Conservation (phyloP, 768 basidiomycete species). For the Mycena haematopus region DNA sequence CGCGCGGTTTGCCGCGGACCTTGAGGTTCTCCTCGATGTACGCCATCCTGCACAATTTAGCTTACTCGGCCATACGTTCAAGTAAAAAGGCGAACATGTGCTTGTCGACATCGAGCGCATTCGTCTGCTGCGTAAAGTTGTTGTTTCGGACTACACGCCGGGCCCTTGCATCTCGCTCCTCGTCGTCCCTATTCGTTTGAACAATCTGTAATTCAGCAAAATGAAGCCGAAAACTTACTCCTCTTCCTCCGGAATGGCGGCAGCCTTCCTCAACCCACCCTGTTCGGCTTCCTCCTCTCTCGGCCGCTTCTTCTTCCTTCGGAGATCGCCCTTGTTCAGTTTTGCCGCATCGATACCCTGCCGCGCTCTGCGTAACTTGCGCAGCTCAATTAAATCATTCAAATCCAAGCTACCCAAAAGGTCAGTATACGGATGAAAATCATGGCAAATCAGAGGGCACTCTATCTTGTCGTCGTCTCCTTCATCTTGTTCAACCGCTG, state of each 20-base stretch:
- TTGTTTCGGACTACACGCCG: constrained; percentile 79
- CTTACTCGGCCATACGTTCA: not conserved
- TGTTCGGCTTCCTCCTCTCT: constrained; percentile 54
- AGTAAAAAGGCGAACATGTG: constrained; percentile 84
- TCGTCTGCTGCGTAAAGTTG: constrained; percentile 98
- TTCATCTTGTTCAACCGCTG: constrained; percentile 49
- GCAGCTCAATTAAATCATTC: constrained; percentile 69
- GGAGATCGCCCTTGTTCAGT: constrained; percentile 82
- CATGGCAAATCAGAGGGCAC: not conserved
- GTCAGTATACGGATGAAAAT: not conserved
- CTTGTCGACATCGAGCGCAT: constrained; percentile 94
- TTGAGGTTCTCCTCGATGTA: constrained; percentile 96
- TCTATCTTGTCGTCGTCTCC: constrained; percentile 54
- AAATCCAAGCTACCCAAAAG: constrained; percentile 15
- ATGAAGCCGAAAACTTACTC: constrained; percentile 52
- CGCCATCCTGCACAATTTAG: constrained; percentile 74
- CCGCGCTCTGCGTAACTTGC: constrained; percentile 73
- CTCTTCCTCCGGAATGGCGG: constrained; percentile 60
- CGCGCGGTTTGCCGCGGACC: constrained; percentile 64
- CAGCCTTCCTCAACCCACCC: constrained; percentile 62
- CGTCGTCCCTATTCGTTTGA: constrained; percentile 53
- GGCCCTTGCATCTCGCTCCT: constrained; percentile 73
- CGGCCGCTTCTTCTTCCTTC: constrained; percentile 68
- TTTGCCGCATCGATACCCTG: constrained; percentile 88
- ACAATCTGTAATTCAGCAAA: constrained; percentile 3